Conservation (phyloP, 2,329 filamentous ascomycete species). For the Coniochaeta pulveracea region DNA sequence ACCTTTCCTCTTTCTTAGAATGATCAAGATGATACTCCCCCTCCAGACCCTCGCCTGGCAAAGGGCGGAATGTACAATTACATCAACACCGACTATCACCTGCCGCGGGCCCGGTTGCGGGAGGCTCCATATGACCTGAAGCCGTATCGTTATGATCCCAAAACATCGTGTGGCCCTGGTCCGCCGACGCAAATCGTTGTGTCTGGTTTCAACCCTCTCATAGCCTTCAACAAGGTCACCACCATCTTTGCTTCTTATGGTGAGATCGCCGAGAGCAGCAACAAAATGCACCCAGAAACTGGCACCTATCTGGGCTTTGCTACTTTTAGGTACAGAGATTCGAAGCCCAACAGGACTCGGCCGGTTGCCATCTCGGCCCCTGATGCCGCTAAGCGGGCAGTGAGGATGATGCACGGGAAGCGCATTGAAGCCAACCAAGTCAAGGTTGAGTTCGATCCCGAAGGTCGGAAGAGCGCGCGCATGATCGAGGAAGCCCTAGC, state of each 20-base stretch:
- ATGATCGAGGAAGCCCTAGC: slow-evolving; percentile 67
- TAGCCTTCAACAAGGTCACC: slow-evolving; percentile 65
- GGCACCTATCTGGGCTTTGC: slow-evolving; percentile 91
- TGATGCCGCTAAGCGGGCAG: slow-evolving; percentile 71
- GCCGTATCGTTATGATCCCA: slow-evolving; percentile 70
- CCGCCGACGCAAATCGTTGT: slow-evolving; percentile 87
- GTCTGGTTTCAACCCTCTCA: slow-evolving; percentile 89
- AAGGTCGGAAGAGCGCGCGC: slow-evolving; percentile 70
- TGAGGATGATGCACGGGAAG: slow-evolving; percentile 64
- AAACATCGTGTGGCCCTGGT: slow-evolving; percentile 76
- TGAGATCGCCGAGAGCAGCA: slow-evolving; percentile 81
- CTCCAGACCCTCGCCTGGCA: slow-evolving; percentile 72
- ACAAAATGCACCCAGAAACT: slow-evolving; percentile 89
- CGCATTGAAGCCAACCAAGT: slow-evolving; percentile 70
- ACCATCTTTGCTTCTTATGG: slow-evolving; percentile 72
- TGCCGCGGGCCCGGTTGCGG: slow-evolving; percentile 59
- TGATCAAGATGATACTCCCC: slow-evolving; percentile 69
- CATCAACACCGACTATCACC: slow-evolving; percentile 59
- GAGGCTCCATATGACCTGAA: slow-evolving; percentile 68
- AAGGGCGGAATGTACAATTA: slow-evolving; percentile 54
- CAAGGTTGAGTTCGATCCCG: slow-evolving; percentile 78
- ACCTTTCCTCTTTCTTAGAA: slow-evolving; percentile 25
- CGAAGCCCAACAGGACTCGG: slow-evolving; percentile 41
- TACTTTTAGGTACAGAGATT: slow-evolving; percentile 79
- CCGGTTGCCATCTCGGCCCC: slow-evolving; percentile 52